Evolutionary conservation across 192 early-diverging fungal species (phyloP).

Genomic region (Rhizophagus prolifer): DNA sequence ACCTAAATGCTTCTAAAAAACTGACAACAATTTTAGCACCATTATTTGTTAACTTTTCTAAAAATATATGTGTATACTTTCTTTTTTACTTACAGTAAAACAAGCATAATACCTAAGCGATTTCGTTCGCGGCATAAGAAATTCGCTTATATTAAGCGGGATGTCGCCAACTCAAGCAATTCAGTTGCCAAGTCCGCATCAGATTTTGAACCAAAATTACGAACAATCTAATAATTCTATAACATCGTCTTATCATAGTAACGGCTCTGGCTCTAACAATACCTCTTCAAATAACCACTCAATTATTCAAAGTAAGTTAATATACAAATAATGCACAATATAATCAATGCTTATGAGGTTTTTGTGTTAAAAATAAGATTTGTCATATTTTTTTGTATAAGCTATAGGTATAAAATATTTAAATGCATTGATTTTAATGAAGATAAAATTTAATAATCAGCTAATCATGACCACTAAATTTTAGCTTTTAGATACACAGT

Average conservation of each 20-base stretch:
- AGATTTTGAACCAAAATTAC: slow-evolving; percentile 8
- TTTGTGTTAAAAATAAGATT: background rate
- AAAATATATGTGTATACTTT: background rate
- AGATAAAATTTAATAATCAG: too few relatives aligned
- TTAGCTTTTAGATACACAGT: background rate
- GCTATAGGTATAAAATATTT: too few relatives aligned
- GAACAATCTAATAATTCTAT: background rate
- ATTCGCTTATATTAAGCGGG: background rate
- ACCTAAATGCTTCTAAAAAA: background rate
- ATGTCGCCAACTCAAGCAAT: slow-evolving; percentile 14
- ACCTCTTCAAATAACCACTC: background rate
- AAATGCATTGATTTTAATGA: too few relatives aligned
- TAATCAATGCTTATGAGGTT: background rate
- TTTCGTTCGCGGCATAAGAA: slow-evolving; percentile 1
- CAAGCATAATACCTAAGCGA: background rate
- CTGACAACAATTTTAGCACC: background rate
- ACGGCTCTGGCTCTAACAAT: background rate
- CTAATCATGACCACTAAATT: background rate
- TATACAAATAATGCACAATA: background rate
- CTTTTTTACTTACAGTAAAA: background rate
- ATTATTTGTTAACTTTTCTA: background rate
- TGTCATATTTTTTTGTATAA: too few relatives aligned
- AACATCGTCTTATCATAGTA: background rate
- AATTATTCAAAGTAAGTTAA: background rate
- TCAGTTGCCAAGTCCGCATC: slow-evolving; percentile 13